Conservation (phyloP, 2,329 filamentous ascomycete genomes). For the Pseudocercospora musae region DNA sequence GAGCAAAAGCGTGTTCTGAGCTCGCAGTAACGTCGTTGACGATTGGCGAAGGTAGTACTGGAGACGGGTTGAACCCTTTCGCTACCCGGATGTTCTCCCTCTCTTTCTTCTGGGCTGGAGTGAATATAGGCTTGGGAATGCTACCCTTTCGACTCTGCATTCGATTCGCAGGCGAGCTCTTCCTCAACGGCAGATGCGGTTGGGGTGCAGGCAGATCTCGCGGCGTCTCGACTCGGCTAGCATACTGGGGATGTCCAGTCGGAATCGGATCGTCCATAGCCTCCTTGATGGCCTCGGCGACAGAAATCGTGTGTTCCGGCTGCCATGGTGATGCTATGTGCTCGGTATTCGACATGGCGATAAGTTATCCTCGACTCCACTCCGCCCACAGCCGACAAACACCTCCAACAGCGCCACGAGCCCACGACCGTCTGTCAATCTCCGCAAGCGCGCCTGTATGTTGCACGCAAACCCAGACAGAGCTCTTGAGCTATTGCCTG, state of each 20-base stretch:
- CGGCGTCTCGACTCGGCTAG: conserved; percentile 59
- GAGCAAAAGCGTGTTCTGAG: conserved; percentile 36
- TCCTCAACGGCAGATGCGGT: conserved; percentile 42
- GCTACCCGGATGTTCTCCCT: conserved; percentile 17
- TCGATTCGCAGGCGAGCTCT: conserved; percentile 38
- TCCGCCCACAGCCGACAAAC: background rate
- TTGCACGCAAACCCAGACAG: background rate
- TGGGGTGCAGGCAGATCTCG: conserved; percentile 56
- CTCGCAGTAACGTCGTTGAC: conserved; percentile 33
- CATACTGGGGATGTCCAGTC: background rate
- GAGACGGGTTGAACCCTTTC: conserved; percentile 32
- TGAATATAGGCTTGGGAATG: conserved; percentile 31
- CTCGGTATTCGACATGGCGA: background rate
- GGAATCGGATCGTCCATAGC: conserved; percentile 25
- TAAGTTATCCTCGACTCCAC: background rate
- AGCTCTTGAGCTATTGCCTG: conserved; percentile 8
- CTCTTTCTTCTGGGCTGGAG: conserved; percentile 19
- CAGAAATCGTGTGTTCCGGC: conserved; percentile 20
- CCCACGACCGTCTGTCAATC: background rate
- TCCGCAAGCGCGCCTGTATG: background rate
- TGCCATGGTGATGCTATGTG: conserved; percentile 21
- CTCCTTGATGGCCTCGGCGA: conserved; percentile 28
- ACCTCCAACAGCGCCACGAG: background rate
- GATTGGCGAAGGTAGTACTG: conserved; percentile 29
- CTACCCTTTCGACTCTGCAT: conserved; percentile 32